A percentile compares a stretch with the other conserved stretches of the same genome.
Evolutionary conservation across 768 basidiomycete genomes (phyloP).

Genomic region (Exidia glandulosa): DNA sequence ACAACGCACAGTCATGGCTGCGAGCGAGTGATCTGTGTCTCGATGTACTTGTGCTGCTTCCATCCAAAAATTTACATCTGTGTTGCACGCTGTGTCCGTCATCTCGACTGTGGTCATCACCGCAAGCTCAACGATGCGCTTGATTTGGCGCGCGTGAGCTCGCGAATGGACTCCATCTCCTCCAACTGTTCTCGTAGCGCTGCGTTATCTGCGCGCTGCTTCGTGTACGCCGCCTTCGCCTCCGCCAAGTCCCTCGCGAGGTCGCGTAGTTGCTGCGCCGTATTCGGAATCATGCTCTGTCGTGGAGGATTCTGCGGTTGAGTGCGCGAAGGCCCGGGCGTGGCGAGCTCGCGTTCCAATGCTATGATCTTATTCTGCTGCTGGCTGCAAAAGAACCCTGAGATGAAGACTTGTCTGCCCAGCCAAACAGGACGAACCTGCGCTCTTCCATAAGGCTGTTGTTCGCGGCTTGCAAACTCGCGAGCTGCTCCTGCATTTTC

Average conservation of each 20-base stretch:
- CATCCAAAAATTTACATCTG: background rate
- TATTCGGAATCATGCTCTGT: slow-evolving; percentile 30
- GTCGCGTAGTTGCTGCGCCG: slow-evolving; percentile 15
- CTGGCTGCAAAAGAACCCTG: slow-evolving; percentile 24
- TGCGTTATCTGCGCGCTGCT: slow-evolving; percentile 47
- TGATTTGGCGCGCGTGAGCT: slow-evolving; percentile 21
- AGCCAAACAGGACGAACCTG: background rate
- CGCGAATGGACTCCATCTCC: slow-evolving; percentile 61
- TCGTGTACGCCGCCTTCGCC: slow-evolving; percentile 35
- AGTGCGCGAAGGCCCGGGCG: slow-evolving; percentile 33
- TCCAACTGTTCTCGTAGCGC: slow-evolving; percentile 45
- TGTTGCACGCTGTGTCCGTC: background rate
- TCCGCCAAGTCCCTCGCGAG: slow-evolving; percentile 14
- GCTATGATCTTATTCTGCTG: slow-evolving; percentile 51
- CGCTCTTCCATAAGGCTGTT: slow-evolving; percentile 2
- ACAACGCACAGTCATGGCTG: slow-evolving; percentile 70
- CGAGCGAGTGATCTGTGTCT: slow-evolving; percentile 55
- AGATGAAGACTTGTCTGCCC: background rate
- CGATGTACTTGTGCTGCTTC: slow-evolving; percentile 11
- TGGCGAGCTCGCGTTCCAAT: slow-evolving; percentile 45
- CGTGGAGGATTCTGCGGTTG: slow-evolving; percentile 22
- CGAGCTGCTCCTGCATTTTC: slow-evolving; percentile 55
- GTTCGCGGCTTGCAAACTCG: slow-evolving; percentile 45
- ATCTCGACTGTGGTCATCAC: background rate
- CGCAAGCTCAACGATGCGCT: background rate